phyloP scores from a whole-genome alignment of 108 stramenopile genomes.

The Seminavis robusta region DNA sequence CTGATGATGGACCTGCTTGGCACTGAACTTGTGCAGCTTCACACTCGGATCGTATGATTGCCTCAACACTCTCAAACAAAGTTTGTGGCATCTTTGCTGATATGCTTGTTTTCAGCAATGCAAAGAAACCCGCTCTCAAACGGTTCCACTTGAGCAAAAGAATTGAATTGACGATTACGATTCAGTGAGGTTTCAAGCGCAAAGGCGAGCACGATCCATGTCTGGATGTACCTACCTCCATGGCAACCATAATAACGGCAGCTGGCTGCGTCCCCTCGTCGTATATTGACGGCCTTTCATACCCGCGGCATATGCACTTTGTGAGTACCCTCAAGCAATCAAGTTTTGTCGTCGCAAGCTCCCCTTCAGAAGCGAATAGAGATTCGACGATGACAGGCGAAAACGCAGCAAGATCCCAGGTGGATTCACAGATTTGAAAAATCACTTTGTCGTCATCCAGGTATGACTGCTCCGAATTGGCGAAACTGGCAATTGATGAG shows the following conservation, averaged over 20 bases:
- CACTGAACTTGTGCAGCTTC: constrained; percentile 46
- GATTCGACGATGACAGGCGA: constrained; percentile 33
- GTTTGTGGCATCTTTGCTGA: constrained; percentile 34
- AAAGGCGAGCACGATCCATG: too few species aligned
- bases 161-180: neutral
- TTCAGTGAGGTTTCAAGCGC: too few species aligned
- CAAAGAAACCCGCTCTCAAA: constrained; percentile 52
- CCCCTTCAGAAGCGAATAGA: constrained; percentile 7
- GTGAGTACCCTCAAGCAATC: too few species aligned
- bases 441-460: constrained; percentile 24
- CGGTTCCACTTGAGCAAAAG: constrained; percentile 71
- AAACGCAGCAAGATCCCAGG: constrained; percentile 65
- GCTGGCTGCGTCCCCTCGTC: too few species aligned
- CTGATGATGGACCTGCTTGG: constrained; percentile 29
- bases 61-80: constrained; percentile 19
- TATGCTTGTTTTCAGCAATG: constrained; percentile 33
- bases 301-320: too few species aligned
- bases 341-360: too few species aligned
- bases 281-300: too few species aligned
- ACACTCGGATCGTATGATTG: constrained; percentile 57
- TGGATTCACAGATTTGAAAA: constrained; percentile 48
- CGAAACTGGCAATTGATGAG: constrained; percentile 6
- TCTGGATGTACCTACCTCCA: too few species aligned
- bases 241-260: too few species aligned
- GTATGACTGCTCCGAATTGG: neutral